These are phyloP conservation scores for Eimeria necatrix DNA, from an alignment of 169 alveolate species.

Conservation along the genomic window DNA sequence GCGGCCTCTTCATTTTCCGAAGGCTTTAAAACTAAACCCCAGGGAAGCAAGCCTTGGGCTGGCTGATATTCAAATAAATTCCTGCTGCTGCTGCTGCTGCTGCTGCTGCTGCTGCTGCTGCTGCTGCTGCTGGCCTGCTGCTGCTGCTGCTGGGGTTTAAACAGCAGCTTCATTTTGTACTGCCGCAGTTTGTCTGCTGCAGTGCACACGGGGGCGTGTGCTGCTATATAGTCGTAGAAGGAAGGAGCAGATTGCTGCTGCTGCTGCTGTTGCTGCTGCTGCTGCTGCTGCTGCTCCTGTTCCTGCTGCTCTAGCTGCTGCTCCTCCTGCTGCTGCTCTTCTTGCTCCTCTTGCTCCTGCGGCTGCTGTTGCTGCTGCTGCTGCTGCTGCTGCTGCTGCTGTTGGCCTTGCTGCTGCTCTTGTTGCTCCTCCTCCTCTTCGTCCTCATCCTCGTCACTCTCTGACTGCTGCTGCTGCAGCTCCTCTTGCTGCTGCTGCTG, in stretches of 20 bases:
- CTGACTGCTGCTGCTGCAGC: background rate
- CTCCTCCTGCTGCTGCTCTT: background rate
- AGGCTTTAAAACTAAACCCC: constrained; percentile 4
- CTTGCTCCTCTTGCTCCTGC: background rate
- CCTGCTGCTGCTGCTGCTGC: constrained; percentile 1
- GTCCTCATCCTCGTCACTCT: background rate
- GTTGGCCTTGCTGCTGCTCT: constrained; percentile 32
- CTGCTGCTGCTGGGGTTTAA: background rate
- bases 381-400: constrained; percentile 15
- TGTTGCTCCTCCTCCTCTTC: background rate
- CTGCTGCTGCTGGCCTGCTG: constrained; percentile 1
- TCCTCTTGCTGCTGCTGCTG: background rate
- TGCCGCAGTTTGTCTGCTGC: constrained; percentile 45
- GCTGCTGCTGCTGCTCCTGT: background rate
- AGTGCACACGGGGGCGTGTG: constrained; percentile 38
- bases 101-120: no score
- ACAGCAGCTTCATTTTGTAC: constrained; percentile 22
- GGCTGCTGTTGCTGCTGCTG: background rate
- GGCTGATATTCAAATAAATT: background rate
- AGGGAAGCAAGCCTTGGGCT: background rate
- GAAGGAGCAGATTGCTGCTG: background rate
- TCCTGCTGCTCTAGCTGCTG: background rate
- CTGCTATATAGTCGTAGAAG: background rate
- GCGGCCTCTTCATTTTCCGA: background rate
- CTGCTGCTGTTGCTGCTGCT: constrained; percentile 40